phyloP scores from a whole-genome alignment of 148 eudicot species.

The Cornus florida region DNA sequence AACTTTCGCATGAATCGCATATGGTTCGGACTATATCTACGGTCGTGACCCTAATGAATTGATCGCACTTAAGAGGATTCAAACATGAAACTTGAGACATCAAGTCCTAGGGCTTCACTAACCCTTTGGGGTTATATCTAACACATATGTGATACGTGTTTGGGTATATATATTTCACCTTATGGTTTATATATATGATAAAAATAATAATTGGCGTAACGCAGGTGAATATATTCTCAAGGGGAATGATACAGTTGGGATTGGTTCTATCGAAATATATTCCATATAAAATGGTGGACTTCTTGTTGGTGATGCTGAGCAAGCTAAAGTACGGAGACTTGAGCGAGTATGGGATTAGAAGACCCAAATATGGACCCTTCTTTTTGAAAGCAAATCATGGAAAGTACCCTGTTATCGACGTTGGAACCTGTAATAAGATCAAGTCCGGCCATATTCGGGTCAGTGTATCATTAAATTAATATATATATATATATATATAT shows the following conservation, averaged over 20 bases:
- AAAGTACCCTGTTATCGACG: constrained; percentile 58
- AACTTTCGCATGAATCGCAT: no score
- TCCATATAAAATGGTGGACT: constrained; percentile 40
- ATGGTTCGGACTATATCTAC: no score
- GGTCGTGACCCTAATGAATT: no score
- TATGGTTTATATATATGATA: no score
- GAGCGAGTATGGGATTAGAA: constrained; percentile 41
- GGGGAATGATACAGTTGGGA: constrained; percentile 35
- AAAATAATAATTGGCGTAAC: not conserved
- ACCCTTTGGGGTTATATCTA: no score
- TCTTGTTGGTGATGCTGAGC: constrained; percentile 36
- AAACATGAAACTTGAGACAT: no score
- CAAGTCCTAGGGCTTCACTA: no score
- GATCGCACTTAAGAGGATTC: no score
- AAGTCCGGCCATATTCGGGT: constrained; percentile 52
- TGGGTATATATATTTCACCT: no score
- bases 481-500: no score
- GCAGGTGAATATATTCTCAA: constrained; percentile 55
- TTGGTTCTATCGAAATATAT: constrained; percentile 30
- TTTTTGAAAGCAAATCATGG: constrained; percentile 40
- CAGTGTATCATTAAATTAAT: no score
- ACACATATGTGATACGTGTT: no score
- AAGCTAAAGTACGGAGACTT: constrained; percentile 49
- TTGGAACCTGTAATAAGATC: constrained; percentile 50
- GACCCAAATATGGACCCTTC: constrained; percentile 59